These are phyloP conservation scores for Globisporangium mamillatum DNA, from an alignment of 352 stramenopile species.

Conservation along the genomic window DNA sequence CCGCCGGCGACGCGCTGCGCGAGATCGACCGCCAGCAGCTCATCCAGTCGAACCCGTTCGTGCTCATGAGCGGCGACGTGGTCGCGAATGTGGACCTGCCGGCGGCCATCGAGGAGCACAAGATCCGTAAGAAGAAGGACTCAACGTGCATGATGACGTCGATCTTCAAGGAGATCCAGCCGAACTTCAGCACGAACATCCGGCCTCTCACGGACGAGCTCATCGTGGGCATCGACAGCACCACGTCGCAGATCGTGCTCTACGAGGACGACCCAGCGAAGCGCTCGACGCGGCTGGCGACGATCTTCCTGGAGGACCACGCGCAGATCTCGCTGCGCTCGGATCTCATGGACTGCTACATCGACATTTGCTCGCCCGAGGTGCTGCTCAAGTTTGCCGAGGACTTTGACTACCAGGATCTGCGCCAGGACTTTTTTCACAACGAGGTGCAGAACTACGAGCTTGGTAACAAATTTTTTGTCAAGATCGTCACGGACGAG, in stretches of 20 bases:
- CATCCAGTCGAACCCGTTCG: constrained; percentile 96
- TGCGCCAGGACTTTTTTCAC: constrained; percentile 93
- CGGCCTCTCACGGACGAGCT: constrained; percentile 80
- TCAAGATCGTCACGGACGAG: constrained; percentile 88
- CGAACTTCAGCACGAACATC: constrained; percentile 51
- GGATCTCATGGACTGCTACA: constrained; percentile 96
- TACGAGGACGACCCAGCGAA: constrained; percentile 73
- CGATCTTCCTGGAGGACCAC: constrained; percentile 81
- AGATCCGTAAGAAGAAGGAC: constrained; percentile 87
- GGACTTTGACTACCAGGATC: constrained; percentile 98
- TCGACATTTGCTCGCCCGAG: constrained; percentile 98
- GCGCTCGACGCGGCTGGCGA: constrained; percentile 49
- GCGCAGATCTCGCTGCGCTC: constrained; percentile 86
- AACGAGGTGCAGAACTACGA: constrained; percentile 98
- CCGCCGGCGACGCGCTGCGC: constrained; percentile 92
- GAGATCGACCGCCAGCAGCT: constrained; percentile 95
- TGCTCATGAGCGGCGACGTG: constrained; percentile 96
- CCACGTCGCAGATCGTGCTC: constrained; percentile 81
- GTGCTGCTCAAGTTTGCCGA: constrained; percentile 97
- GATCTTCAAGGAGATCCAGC: constrained; percentile 89
- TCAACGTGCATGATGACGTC: constrained; percentile 94
- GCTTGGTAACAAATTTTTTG: constrained; percentile 96
- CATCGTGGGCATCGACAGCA: constrained; percentile 71
- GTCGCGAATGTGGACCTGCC: constrained; percentile 95
- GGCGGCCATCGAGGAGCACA: constrained; percentile 66